These are phyloP conservation scores for Hyaloscypha bicolor DNA, from an alignment of 495 filamentous ascomycete genomes.

Conservation along the genomic window DNA sequence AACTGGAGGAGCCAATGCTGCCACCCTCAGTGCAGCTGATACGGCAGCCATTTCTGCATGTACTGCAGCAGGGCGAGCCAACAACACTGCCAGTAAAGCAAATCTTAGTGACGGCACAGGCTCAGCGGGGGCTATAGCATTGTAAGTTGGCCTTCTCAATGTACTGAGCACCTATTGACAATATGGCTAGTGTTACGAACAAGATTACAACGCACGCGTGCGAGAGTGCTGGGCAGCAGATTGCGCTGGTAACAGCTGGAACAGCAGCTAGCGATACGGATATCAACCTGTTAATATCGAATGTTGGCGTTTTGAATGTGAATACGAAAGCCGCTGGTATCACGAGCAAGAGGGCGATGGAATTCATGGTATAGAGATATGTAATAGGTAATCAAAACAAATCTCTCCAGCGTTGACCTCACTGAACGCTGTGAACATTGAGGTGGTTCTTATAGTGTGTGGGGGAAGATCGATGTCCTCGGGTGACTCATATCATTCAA, in stretches of 20 bases:
- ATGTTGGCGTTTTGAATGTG: conserved; percentile 23
- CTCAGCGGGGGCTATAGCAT: conserved; percentile 20
- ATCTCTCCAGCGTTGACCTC: not conserved
- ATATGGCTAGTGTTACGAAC: conserved; percentile 16
- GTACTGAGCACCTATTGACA: conserved; percentile 5
- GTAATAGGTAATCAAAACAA: not conserved
- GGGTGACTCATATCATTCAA: not conserved
- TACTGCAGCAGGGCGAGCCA: not conserved
- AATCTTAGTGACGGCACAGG: conserved; percentile 15
- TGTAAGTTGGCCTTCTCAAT: conserved; percentile 11
- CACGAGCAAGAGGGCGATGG: conserved; percentile 9
- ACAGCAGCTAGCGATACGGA: conserved; percentile 13
- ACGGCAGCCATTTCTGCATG: conserved; percentile 8
- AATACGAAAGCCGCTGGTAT: conserved; percentile 21
- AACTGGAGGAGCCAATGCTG: conserved; percentile 18
- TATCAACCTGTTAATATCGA: conserved; percentile 21
- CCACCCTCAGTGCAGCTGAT: conserved; percentile 17
- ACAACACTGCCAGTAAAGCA: conserved; percentile 4
- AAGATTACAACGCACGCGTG: conserved; percentile 20
- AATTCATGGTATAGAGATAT: conserved; percentile 3
- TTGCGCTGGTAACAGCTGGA: conserved; percentile 5
- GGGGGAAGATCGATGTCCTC: not conserved
- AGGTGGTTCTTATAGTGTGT: not conserved
- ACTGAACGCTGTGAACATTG: not conserved
- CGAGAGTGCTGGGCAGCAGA: conserved; percentile 21